Conservation (phyloP, 169 alveolate species). For the Perkinsus chesapeaki region DNA sequence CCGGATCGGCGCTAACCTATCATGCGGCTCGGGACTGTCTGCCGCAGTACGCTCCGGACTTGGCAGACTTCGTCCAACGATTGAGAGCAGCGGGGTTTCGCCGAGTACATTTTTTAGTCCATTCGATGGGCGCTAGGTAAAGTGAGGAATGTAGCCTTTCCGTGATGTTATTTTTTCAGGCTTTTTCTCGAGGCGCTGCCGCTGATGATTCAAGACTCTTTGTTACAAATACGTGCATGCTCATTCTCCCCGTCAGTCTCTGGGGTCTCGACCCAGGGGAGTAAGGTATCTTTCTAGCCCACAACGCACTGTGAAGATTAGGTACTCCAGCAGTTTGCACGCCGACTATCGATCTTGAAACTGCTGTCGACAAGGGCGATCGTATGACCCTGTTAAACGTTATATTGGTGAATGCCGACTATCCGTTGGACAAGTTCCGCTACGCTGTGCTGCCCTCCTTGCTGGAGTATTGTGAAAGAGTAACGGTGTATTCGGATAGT, state of each 20-base stretch:
- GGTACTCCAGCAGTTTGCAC: not conserved
- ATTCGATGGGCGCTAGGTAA: slow-evolving; percentile 33
- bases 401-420: slow-evolving; percentile 28
- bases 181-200: not conserved
- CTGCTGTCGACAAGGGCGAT: not conserved
- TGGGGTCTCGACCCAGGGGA: not conserved
- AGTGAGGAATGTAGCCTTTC: not conserved
- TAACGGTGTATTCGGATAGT: slow-evolving; percentile 38
- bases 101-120: slow-evolving; percentile 30
- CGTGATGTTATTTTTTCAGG: not conserved
- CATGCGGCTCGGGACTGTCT: slow-evolving; percentile 22
- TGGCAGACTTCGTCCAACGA: not conserved
- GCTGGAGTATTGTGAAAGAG: slow-evolving; percentile 27
- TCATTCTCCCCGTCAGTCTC: not conserved
- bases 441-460: slow-evolving; percentile 29
- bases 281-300: not conserved
- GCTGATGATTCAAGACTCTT: not conserved
- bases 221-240: not conserved
- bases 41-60: not conserved
- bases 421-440: slow-evolving; percentile 28
- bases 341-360: not conserved
- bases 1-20: slow-evolving; percentile 21
- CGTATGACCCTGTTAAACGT: not conserved
- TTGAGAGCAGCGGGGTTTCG: slow-evolving; percentile 21
- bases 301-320: not conserved